Evolutionary conservation across 768 basidiomycete species (phyloP).

Genomic region (Lactarius quietus): DNA sequence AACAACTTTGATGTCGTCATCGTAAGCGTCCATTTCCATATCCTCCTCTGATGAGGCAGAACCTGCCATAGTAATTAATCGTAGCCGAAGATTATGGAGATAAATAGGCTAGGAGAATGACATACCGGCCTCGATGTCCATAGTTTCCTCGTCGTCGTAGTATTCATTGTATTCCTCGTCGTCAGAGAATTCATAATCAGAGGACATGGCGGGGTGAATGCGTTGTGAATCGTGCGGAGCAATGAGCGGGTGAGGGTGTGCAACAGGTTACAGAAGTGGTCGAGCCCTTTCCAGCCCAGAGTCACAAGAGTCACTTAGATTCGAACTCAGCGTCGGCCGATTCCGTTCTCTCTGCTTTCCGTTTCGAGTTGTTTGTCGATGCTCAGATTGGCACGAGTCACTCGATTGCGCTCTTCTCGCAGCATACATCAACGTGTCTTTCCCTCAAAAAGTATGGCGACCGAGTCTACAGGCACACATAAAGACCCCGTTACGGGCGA

Average conservation of each 20-base stretch:
- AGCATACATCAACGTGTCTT: not conserved
- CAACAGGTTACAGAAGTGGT: constrained; percentile 5
- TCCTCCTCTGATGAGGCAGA: constrained; percentile 54
- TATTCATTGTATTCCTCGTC: constrained; percentile 57
- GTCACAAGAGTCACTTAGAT: constrained; percentile 4
- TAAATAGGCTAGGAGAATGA: constrained; percentile 22
- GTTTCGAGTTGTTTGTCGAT: constrained; percentile 24
- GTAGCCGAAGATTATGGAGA: constrained; percentile 24
- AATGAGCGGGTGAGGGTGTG: constrained; percentile 6
- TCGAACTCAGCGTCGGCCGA: constrained; percentile 17
- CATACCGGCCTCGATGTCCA: constrained; percentile 56
- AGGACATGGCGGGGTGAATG: constrained; percentile 40
- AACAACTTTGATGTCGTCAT: constrained; percentile 59
- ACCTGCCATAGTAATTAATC: constrained; percentile 32
- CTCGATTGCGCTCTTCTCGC: constrained; percentile 16
- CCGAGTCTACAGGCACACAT: constrained; percentile 40
- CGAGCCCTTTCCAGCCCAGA: constrained; percentile 5
- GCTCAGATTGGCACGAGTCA: constrained; percentile 29
- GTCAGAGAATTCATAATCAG: constrained; percentile 71
- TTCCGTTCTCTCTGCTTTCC: constrained; percentile 3
- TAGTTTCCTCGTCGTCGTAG: constrained; percentile 67
- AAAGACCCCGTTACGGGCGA: constrained; percentile 92
- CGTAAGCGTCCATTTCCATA: constrained; percentile 64
- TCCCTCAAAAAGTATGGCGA: constrained; percentile 34
- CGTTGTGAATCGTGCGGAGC: constrained; percentile 9